A percentile compares a stretch with the other conserved stretches of the same genome.
These are phyloP conservation scores for Talaromyces funiculosus DNA, from an alignment of 2,329 filamentous ascomycete genomes.

Conservation along the genomic window DNA sequence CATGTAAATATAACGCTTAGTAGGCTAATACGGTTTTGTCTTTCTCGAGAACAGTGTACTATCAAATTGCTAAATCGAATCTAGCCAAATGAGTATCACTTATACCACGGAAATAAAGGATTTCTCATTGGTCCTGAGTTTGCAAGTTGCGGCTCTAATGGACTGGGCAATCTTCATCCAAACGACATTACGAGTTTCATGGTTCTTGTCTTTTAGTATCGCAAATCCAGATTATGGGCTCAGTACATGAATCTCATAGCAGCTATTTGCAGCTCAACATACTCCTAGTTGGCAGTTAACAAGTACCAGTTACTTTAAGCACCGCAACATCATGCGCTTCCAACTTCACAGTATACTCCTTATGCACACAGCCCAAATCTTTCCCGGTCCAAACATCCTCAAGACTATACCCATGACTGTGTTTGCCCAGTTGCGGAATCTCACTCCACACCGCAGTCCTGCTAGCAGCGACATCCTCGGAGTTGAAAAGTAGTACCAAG, in stretches of 20 bases:
- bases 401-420: slow-evolving; percentile 17
- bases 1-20: background rate
- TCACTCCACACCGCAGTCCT: slow-evolving; percentile 27
- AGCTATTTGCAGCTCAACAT: background rate
- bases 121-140: no score
- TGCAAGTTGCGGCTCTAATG: no score
- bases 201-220: background rate
- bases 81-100: background rate
- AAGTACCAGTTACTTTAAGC: slow-evolving; percentile 22
- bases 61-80: slow-evolving; percentile 8
- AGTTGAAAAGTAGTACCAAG: slow-evolving; percentile 30
- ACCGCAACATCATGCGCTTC: slow-evolving; percentile 27
- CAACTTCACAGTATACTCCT: slow-evolving; percentile 21
- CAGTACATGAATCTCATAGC: background rate
- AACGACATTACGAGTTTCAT: background rate
- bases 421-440: slow-evolving; percentile 23
- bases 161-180: background rate
- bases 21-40: background rate
- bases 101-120: background rate
- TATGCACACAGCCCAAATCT: slow-evolving; percentile 26
- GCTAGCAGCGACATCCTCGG: slow-evolving; percentile 19
- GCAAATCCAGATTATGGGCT: background rate
- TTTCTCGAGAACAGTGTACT: slow-evolving; percentile 2
- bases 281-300: background rate
- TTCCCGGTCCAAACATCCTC: slow-evolving; percentile 27